Evolutionary conservation across 768 basidiomycete species (phyloP), one percentile per base, ranked within the genome.

Genomic region (Russula ochroleuca): DNA sequence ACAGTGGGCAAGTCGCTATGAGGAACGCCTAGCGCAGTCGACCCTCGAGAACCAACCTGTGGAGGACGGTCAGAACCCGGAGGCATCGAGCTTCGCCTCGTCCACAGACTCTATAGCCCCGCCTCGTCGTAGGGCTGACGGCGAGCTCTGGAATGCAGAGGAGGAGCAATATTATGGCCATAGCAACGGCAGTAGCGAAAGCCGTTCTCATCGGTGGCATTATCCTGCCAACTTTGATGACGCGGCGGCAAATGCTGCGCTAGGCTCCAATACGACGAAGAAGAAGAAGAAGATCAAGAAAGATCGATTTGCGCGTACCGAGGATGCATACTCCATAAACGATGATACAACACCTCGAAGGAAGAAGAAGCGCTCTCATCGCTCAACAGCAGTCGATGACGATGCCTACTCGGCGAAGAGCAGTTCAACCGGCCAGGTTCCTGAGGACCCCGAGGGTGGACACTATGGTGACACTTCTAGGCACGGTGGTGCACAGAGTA

Each of bases 221-320:
- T 94, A 94, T 75, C 90, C 89, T 15, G 86, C 91, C 67, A 91
- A 92, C 72, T 91, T 93, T 69, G 85, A 86, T 53, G 90, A 91
- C 67, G 65, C 63, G 40, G 50, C 31, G 8, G 37, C 33, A 35
- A 51, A 40, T 23, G 40, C 77, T 7, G 53, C 70, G 23, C 70
- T 75, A 23, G 80, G 76, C 21, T 72, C 76, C 54, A 70, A 73
- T 62, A 78, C 78, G 60, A 77, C 74, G 66, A 82, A 78, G 75
- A 87, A 84, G 75, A 84, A 84, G 75, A 85, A 87, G 75, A 86
- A 86, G 69, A 83, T 83, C 57, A 93, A 92, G 82, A 92, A 93
- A 74, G 92, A 94, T 69, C 79, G 92, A 62, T 93, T 88, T 87
- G 90, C 86, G 63, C 80, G 88, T 74, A 92, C 91, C 37, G 90